Evolutionary conservation across 179 eudicot genomes (phyloP).

Genomic region (Gypsophila paniculata): DNA sequence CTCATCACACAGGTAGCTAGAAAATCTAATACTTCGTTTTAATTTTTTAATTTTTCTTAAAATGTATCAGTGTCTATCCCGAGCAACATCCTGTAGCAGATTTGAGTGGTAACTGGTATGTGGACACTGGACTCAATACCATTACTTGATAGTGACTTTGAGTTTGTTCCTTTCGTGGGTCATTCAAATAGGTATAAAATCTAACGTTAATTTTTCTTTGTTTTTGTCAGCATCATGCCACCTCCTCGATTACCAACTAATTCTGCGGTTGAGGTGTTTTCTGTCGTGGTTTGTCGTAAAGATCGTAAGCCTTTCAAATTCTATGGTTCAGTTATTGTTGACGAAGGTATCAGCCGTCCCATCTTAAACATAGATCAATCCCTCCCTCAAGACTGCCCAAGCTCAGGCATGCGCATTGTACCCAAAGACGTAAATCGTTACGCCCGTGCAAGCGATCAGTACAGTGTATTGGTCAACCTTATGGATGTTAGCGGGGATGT

Average conservation of each 20-base stretch:
- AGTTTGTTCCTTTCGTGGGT: no score
- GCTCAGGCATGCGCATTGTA: neutral
- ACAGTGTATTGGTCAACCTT: neutral
- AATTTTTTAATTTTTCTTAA: neutral
- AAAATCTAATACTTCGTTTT: no score
- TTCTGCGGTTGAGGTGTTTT: neutral
- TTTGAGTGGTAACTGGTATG: no score
- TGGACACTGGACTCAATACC: no score
- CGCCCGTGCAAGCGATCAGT: neutral
- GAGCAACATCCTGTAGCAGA: no score
- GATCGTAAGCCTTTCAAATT: neutral
- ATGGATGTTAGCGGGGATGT: constrained; percentile 3
- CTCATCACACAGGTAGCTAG: neutral
- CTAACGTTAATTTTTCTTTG: no score
- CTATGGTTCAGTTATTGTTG: neutral
- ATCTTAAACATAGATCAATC: neutral
- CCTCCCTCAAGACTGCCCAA: constrained; percentile 7
- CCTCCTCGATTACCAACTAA: no score
- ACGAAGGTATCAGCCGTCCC: neutral
- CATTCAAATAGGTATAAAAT: no score
- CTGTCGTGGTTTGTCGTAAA: constrained; percentile 6
- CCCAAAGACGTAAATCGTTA: no score
- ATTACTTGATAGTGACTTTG: no score
- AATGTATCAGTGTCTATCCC: neutral
- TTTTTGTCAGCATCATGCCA: no score